Evolutionary conservation across 768 basidiomycete species (phyloP).

Genomic region (Podaxis sp.): DNA sequence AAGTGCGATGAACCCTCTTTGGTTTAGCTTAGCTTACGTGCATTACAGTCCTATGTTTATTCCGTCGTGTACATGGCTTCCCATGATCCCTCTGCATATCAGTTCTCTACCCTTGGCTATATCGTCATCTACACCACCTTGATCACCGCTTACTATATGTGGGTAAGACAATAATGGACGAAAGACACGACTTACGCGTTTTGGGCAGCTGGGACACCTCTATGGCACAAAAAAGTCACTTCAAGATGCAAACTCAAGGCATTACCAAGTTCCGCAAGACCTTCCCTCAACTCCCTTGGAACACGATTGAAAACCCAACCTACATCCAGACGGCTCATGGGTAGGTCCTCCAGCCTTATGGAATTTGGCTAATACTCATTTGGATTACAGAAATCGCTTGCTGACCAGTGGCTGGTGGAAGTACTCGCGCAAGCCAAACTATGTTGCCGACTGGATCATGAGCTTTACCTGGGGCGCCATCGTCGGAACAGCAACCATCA

Average conservation of each 20-base stretch:
- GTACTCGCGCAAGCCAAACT: conserved; percentile 94
- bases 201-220: conserved; percentile 79
- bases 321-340: conserved; percentile 94
- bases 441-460: conserved; percentile 90
- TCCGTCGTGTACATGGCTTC: conserved; percentile 98
- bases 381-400: conserved; percentile 66
- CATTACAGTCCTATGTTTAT: conserved; percentile 84
- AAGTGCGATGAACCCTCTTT: conserved; percentile 22
- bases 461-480: conserved; percentile 81
- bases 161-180: conserved; percentile 20
- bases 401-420: conserved; percentile 94
- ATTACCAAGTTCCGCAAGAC: conserved; percentile 81
- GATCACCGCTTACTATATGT: conserved; percentile 85
- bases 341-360: conserved; percentile 32
- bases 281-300: conserved; percentile 90
- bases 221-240: conserved; percentile 95
- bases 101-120: conserved; percentile 75
- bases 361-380: not conserved
- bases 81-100: conserved; percentile 82
- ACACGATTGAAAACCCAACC: conserved; percentile 78
- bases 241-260: conserved; percentile 96
- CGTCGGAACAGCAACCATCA: conserved; percentile 70
- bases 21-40: not conserved
- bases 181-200: not conserved
- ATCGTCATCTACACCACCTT: conserved; percentile 71